Evolutionary conservation across 768 basidiomycete genomes (phyloP).

Genomic region (Symmetrospora coprosmae): DNA sequence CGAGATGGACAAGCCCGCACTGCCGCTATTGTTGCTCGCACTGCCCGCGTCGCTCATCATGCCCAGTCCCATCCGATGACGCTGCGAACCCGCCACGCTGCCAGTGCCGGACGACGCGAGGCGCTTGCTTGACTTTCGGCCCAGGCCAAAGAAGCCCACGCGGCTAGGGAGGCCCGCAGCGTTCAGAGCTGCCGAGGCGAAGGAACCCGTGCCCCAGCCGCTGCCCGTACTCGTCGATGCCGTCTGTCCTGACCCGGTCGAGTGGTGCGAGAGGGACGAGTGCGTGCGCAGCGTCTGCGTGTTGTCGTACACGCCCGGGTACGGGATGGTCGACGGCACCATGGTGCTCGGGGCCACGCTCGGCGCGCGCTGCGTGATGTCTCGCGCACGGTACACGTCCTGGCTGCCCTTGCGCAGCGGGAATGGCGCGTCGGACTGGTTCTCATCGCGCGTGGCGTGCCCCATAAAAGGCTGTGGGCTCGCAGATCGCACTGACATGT

Average conservation of each 20-base stretch:
- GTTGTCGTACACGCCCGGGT: constrained; percentile 7
- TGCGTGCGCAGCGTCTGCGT: background rate
- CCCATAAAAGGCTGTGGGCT: no score
- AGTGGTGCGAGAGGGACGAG: background rate
- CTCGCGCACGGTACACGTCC: constrained; percentile 13
- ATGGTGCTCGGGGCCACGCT: constrained; percentile 17
- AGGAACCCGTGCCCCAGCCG: background rate
- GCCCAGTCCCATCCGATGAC: no score
- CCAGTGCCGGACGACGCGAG: background rate
- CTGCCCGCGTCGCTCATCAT: no score
- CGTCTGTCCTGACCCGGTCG: no score
- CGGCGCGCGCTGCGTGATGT: constrained; percentile 17
- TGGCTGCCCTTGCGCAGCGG: constrained; percentile 1
- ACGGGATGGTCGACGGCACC: constrained; percentile 11
- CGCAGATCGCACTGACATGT: no score
- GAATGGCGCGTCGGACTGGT: constrained; percentile 8
- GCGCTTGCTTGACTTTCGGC: constrained; percentile 11
- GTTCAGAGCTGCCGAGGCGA: constrained; percentile 3
- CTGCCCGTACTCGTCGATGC: background rate
- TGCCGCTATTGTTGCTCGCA: no score
- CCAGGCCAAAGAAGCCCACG: constrained; percentile 10
- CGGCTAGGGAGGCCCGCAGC: constrained; percentile 14
- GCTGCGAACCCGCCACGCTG: background rate
- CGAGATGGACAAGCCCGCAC: constrained; percentile 1
- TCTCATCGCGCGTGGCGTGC: background rate